Evolutionary conservation across 164 flowering plant genomes (phyloP).

Genomic region (Chimonanthus salicifolius): DNA sequence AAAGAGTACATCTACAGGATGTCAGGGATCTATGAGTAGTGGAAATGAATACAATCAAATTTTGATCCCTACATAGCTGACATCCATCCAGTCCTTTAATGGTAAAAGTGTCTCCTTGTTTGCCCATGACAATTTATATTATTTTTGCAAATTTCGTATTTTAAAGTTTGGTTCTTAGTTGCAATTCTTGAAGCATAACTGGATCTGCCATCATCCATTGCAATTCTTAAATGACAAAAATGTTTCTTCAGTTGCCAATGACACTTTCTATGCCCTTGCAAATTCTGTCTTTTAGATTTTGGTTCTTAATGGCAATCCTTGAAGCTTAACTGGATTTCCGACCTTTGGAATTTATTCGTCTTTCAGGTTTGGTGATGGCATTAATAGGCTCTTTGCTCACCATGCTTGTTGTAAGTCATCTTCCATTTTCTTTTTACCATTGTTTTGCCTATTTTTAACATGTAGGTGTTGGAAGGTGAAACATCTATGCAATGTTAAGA

Average conservation of each 20-base stretch:
- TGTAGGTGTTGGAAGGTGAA: background rate
- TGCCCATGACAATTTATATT: background rate
- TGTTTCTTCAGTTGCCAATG: too few relatives aligned
- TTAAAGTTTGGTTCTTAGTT: too few relatives aligned
- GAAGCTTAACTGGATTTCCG: background rate
- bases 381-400: conserved; percentile 88
- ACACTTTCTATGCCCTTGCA: too few relatives aligned
- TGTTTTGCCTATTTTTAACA: background rate
- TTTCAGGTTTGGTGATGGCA: conserved; percentile 81
- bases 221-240: too few relatives aligned
- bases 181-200: too few relatives aligned
- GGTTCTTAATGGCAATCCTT: background rate
- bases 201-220: too few relatives aligned
- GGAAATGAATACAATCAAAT: too few relatives aligned
- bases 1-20: too few relatives aligned
- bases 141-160: too few relatives aligned
- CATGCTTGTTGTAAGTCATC: conserved; percentile 86
- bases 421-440: background rate
- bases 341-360: background rate
- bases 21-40: too few relatives aligned
- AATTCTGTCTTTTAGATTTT: too few relatives aligned
- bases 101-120: background rate
- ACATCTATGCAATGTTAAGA: background rate
- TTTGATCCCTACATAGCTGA: background rate
- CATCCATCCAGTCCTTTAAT: background rate